Percentiles rank a stretch among this genome's conserved stretches.
phyloP scores from a whole-genome alignment of 2,329 filamentous ascomycete species.

The Talaromyces sp. region DNA sequence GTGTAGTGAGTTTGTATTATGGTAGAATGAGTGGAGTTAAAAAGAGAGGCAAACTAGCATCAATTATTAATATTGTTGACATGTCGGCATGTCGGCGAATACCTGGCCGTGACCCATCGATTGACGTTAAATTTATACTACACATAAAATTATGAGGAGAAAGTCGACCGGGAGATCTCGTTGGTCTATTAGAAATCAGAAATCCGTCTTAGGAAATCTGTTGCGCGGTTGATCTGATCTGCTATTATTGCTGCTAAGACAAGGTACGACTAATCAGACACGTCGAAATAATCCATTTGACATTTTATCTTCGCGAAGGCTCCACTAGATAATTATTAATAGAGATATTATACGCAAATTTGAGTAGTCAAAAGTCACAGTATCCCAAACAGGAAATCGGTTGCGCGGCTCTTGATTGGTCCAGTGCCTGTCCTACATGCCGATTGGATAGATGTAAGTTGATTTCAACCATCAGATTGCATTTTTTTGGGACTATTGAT shows the following conservation, averaged over 20 bases:
- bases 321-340: neutral
- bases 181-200: neutral
- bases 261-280: neutral
- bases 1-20: too few relatives aligned
- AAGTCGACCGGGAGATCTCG: neutral
- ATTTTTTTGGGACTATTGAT: neutral
- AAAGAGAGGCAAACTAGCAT: neutral
- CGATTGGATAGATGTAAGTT: neutral
- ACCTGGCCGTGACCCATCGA: neutral
- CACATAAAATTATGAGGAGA: neutral
- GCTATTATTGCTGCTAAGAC: neutral
- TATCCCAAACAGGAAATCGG: neutral
- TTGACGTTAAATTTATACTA: neutral
- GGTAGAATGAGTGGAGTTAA: neutral
- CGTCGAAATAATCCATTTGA: neutral
- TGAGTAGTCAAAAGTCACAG: neutral
- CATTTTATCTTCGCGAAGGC: neutral
- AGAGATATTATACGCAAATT: neutral
- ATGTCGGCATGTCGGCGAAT: neutral
- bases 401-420: neutral
- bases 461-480: neutral
- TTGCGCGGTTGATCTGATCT: neutral
- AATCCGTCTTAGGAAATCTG: neutral
- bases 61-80: neutral
- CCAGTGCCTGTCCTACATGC: neutral